Conservation (phyloP, 371 early-diverging fungal genomes). For the Mortierella sp. region DNA sequence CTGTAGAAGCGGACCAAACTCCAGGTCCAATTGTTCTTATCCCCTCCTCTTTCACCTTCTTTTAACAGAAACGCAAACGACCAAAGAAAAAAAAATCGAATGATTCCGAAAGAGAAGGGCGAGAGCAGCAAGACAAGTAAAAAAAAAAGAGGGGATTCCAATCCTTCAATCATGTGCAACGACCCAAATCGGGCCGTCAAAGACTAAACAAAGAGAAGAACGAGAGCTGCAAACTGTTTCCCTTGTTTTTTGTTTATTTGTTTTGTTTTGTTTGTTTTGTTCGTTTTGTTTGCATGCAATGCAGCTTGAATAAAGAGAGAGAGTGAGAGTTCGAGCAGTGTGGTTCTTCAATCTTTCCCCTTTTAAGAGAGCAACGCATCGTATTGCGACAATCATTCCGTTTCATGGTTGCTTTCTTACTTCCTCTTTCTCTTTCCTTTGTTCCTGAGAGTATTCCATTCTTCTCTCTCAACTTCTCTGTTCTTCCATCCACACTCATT, state of each 20-base stretch:
- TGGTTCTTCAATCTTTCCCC: too few relatives aligned
- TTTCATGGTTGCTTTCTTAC: slow-evolving; percentile 1
- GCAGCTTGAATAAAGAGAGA: background rate
- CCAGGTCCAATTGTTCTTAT: background rate
- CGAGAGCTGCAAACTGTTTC: background rate
- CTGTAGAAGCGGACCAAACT: background rate
- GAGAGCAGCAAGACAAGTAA: background rate
- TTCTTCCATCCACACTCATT: background rate
- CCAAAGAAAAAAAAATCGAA: background rate
- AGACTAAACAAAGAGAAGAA: background rate
- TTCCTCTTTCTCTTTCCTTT: background rate
- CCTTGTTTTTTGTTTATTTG: background rate
- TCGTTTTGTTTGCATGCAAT: background rate
- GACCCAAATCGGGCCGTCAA: slow-evolving; percentile 2
- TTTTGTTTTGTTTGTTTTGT: background rate
- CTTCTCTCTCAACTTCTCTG: background rate
- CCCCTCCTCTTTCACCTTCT: too few relatives aligned
- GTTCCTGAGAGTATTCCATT: too few relatives aligned
- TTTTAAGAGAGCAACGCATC: too few relatives aligned
- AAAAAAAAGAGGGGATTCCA: background rate
- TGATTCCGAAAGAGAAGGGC: background rate
- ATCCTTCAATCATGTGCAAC: background rate
- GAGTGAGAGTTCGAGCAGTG: background rate
- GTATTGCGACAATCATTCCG: too few relatives aligned
- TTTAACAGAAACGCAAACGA: too few relatives aligned